phyloP scores from a whole-genome alignment of 2,329 filamentous ascomycete species.

The Malbranchea cinnamomea region DNA sequence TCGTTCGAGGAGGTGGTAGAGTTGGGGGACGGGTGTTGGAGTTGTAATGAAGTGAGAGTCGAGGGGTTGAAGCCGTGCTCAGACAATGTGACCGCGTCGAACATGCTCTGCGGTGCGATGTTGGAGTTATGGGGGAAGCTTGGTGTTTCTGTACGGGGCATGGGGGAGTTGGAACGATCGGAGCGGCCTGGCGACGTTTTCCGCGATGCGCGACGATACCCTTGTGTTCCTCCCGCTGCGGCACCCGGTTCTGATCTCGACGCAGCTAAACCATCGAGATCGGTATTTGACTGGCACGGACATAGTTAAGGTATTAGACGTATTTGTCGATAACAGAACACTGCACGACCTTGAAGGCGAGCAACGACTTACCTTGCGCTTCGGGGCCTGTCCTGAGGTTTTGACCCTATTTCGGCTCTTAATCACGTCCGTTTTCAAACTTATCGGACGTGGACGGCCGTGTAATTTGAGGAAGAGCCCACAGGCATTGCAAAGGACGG shows the following conservation, averaged over 20 bases:
- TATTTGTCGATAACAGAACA: no score
- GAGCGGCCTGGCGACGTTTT: constrained; percentile 58
- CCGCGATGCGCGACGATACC: constrained; percentile 52
- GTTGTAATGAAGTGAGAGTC: constrained; percentile 36
- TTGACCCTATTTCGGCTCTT: constrained; percentile 98
- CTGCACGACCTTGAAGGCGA: no score
- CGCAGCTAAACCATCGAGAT: constrained; percentile 44
- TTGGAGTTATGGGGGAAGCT: constrained; percentile 53
- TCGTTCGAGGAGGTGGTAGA: constrained; percentile 42
- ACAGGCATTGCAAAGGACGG: constrained; percentile 96
- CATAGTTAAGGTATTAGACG: constrained; percentile 9
- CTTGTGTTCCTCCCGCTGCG: constrained; percentile 40
- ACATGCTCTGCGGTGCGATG: constrained; percentile 61
- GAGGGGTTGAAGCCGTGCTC: constrained; percentile 50
- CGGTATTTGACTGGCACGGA: constrained; percentile 28
- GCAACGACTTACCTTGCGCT: constrained; percentile 63
- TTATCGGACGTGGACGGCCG: constrained; percentile 81
- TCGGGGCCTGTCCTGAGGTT: constrained; percentile 61
- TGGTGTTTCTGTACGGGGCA: constrained; percentile 67
- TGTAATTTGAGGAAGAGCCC: constrained; percentile 96
- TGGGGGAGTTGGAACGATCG: constrained; percentile 61
- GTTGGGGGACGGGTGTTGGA: constrained; percentile 45
- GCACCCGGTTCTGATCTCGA: constrained; percentile 41
- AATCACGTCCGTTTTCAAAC: constrained; percentile 96
- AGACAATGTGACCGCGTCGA: constrained; percentile 55